Base-by-base conservation (phyloP, 176 grass and related monocot species). In the Oryza glaberrima region DNA sequence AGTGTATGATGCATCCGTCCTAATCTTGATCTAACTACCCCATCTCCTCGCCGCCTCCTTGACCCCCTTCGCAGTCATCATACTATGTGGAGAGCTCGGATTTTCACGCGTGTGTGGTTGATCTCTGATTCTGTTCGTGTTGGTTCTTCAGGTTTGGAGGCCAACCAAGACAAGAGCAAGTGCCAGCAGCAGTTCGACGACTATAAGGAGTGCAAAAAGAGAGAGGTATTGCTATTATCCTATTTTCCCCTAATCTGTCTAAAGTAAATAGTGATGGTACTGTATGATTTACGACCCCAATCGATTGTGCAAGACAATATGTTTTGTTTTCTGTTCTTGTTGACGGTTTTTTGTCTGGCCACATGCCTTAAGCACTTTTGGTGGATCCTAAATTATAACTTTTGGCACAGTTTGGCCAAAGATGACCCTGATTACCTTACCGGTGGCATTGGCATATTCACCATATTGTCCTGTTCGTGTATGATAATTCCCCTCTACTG, bases 201-300 rank as follows among this genome's bases (percentile, higher is more conserved):
- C 63, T 97, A 97, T 35, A 97, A 97, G 75, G 92, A 97, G 78
- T 97, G 95, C 80, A 97, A 97, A 69, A 97, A 94, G 88, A 97
- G 86, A 84, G 95, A 97, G 92, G 95, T 94, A 78, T 44, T 44
- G 15, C 5, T 35, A 11, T 48, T 81, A 20, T 61, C 56, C 56
- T 61, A n/a, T 52, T 23, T 82, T 22, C 6, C 22, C 25, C 41
- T 7, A 17, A n/a, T 17, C 61, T 17, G 13, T 45, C 14, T 81
- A 6, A 23, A 46, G 10, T 44, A 2, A 40, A 25, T 77, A 7
- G 35, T 43, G 41, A 23, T 22, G 12, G 45, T 85, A 28, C 7
- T 63, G 7, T 22, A 63, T 28, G 10, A 44, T 64, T 23, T 1
- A 60, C 54, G 23, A 25, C 3, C 25, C 54, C 61, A 67, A 66